Conservation (phyloP, 2,329 filamentous ascomycete genomes). For the Fusarium euwallaceae region DNA sequence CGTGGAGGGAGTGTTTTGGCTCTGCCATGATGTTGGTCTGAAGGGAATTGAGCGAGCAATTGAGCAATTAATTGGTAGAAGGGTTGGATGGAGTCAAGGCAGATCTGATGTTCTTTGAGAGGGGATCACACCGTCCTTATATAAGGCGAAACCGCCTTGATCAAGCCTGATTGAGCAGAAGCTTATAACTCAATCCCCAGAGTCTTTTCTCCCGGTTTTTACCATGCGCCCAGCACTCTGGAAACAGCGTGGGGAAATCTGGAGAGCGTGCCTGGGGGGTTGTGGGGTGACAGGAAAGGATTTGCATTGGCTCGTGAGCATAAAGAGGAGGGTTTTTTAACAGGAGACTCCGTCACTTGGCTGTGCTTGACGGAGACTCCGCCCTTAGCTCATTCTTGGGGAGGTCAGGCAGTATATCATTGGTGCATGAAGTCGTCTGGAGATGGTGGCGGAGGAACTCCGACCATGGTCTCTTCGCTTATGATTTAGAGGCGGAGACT, state of each 20-base stretch:
- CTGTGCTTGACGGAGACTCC: constrained; percentile 11
- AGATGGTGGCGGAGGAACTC: constrained; percentile 17
- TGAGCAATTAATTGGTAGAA: neutral
- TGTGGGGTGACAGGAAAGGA: constrained; percentile 27
- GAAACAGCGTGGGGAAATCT: constrained; percentile 31
- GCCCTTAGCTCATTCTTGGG: rapidly evolving
- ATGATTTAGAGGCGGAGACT: constrained; percentile 11
- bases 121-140: constrained; percentile 4
- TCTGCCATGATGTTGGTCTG: constrained; percentile 41
- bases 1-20: constrained; percentile 13
- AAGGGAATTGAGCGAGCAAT: neutral
- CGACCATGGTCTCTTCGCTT: neutral
- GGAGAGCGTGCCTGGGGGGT: constrained; percentile 17
- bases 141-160: constrained; percentile 17
- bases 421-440: neutral
- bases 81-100: neutral
- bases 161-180: neutral
- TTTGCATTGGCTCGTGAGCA: constrained; percentile 22
- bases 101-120: neutral
- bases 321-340: neutral
- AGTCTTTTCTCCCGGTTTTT: constrained; percentile 1
- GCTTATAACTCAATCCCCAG: constrained; percentile 10
- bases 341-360: constrained; percentile 27
- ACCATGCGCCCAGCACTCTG: constrained; percentile 3
- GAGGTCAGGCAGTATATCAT: neutral